These are phyloP conservation scores for Ceratocystis alfenasii DNA, from an alignment of 2,329 filamentous ascomycete species.

Conservation along the genomic window DNA sequence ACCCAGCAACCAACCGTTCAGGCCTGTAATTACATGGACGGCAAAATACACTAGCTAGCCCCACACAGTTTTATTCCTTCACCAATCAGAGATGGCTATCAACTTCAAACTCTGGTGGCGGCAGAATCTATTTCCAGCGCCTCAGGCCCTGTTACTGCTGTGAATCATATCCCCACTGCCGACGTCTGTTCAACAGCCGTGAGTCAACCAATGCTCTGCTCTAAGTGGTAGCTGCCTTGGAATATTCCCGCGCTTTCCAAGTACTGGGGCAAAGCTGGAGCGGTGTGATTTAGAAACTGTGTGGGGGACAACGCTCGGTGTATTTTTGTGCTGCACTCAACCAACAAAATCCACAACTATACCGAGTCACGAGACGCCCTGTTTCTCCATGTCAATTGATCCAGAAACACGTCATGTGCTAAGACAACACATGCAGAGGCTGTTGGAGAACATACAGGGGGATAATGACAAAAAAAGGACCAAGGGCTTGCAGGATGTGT, in stretches of 20 bases:
- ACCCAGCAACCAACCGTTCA: no score
- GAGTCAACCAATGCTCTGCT: background rate
- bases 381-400: conserved; percentile 2
- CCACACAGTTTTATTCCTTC: no score
- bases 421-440: conserved; percentile 2
- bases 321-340: background rate
- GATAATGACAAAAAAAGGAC: background rate
- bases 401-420: conserved; percentile 9
- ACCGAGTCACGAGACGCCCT: background rate
- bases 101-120: background rate
- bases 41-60: no score
- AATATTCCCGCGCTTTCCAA: background rate
- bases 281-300: background rate
- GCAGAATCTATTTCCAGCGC: conserved; percentile 1
- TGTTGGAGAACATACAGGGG: background rate
- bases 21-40: conserved; percentile 3
- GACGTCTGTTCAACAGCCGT: background rate
- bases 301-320: background rate
- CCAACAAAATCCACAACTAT: background rate
- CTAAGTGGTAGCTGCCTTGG: background rate
- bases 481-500: no score
- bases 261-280: background rate
- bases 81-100: no score
- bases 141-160: background rate
- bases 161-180: background rate